Base-by-base conservation (phyloP, 2,329 filamentous ascomycete genomes). In the Boeremia lycopersici region DNA sequence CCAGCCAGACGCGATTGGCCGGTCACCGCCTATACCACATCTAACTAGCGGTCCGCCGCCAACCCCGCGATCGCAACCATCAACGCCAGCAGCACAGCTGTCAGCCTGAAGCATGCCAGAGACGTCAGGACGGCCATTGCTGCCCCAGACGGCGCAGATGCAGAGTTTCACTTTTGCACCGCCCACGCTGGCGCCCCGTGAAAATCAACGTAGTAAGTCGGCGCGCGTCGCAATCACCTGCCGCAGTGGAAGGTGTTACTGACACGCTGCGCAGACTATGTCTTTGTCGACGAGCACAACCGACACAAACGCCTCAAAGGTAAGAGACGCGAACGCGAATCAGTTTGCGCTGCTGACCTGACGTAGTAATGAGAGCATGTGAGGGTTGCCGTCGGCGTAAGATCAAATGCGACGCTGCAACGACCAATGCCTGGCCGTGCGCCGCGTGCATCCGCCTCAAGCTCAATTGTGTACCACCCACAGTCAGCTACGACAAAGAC, bases 211-310 rank as follows among this genome's bases (percentile, higher is more conserved):
- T 80, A 93, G 89, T 93, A 81, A 82, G 88, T 74, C 42, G 33
- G 42, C 57, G 33, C 36, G 30, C 40, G 42, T 39, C 35, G 40
- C 35, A 29, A 17, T 23, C 19, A 23, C 15, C 23, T 41, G 41
- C 46, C 41, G 30, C 41, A 38, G 41, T 28, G n/a, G 41, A 35
- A 35, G 35, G n/a, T 40, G 35, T 42, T 31, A 52, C 61, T 70
- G 59, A 73, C 60, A 33, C 36, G 25, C 71, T 40, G 54, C 56
- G 40, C 68, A 96, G 93, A 97, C 76, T 98, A 97, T 89, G 95
- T 98, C 68, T 98, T 98, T 73, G 95, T 98, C 53, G 93, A 98
- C 76, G 93, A 98, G 76, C 95, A 98, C 77, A 98, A 98, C 79
- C 89, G 95, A 61, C 95, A 98, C 78, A 98, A 98, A 78, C 86